Percentiles rank a stretch among this genome's conserved stretches.
These are phyloP conservation scores for Cenococcum geophilum DNA, from an alignment of 495 filamentous ascomycete genomes.

Conservation along the genomic window DNA sequence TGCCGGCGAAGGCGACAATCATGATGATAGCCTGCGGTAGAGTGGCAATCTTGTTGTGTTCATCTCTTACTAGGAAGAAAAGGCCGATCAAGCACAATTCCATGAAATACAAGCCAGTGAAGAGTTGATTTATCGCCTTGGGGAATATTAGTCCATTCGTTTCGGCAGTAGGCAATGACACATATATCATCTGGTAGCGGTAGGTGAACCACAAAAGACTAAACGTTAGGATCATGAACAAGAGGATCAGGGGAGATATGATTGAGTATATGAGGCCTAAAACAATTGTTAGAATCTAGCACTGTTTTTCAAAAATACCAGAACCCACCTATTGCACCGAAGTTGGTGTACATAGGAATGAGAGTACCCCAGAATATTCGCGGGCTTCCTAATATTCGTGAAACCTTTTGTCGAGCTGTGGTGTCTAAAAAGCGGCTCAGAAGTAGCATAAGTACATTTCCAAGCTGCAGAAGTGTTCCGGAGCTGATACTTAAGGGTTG, in stretches of 20 bases:
- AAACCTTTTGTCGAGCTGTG: conserved; percentile 86
- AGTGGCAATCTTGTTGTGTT: conserved; percentile 53
- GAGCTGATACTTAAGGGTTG: conserved; percentile 88
- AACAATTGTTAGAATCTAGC: conserved; percentile 11
- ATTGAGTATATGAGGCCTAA: conserved; percentile 79
- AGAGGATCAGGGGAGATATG: conserved; percentile 79
- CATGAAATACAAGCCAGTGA: conserved; percentile 92
- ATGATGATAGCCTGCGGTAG: conserved; percentile 84
- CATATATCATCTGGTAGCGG: conserved; percentile 93
- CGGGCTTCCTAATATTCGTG: conserved; percentile 69
- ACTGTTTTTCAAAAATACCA: neutral
- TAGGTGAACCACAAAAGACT: conserved; percentile 92
- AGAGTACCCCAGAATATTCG: conserved; percentile 85
- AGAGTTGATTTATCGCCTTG: conserved; percentile 89
- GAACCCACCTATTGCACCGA: conserved; percentile 75
- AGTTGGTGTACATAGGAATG: conserved; percentile 92
- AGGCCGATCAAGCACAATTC: conserved; percentile 84
- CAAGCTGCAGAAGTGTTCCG: conserved; percentile 81
- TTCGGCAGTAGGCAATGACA: conserved; percentile 83
- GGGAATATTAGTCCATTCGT: conserved; percentile 93
- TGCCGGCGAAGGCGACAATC: conserved; percentile 66
- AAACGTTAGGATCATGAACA: conserved; percentile 95
- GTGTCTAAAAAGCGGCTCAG: conserved; percentile 73
- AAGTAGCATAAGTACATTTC: conserved; percentile 53
- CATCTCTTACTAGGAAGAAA: conserved; percentile 77